Percentiles rank a stretch among this genome's conserved stretches.
Evolutionary conservation across 2,329 filamentous ascomycete genomes (phyloP).

Genomic region (Neofusicoccum sp.): DNA sequence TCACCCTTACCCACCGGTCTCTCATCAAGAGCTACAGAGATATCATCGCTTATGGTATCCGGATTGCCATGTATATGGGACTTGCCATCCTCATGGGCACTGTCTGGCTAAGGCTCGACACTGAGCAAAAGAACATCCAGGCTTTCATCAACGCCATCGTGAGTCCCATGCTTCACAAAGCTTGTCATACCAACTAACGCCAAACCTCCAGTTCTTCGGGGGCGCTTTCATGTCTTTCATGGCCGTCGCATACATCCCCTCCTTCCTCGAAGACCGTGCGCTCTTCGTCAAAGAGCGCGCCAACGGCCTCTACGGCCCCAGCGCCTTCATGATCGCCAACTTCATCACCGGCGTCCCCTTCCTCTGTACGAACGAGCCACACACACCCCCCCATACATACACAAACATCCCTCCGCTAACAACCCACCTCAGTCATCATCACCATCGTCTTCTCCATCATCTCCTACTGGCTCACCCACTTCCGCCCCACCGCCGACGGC

Average conservation of each 20-base stretch:
- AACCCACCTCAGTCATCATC: conserved; percentile 58
- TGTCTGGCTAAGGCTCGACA: conserved; percentile 72
- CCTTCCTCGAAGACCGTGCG: conserved; percentile 74
- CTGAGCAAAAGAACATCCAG: conserved; percentile 71
- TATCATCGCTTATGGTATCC: conserved; percentile 78
- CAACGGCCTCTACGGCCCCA: conserved; percentile 76
- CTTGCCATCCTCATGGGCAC: conserved; percentile 86
- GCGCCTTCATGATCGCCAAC: conserved; percentile 72
- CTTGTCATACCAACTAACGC: not conserved
- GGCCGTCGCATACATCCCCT: conserved; percentile 75
- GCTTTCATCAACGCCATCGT: conserved; percentile 76
- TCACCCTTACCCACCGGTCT: conserved; percentile 71
- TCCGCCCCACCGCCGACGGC: conserved; percentile 60
- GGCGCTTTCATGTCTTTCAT: conserved; percentile 55
- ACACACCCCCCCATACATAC: no score
- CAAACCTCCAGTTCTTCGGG: conserved; percentile 42
- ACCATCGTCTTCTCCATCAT: conserved; percentile 71
- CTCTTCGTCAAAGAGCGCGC: conserved; percentile 74
- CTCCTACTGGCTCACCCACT: conserved; percentile 78
- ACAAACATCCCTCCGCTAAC: not conserved
- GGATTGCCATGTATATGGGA: conserved; percentile 77
- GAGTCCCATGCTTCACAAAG: conserved; percentile 20
- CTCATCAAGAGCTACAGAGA: conserved; percentile 85
- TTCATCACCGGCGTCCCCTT: conserved; percentile 80
- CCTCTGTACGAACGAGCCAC: conserved; percentile 51